Evolutionary conservation across 2,329 filamentous ascomycete species (phyloP).

Genomic region (Trichoderma afroharzianum): DNA sequence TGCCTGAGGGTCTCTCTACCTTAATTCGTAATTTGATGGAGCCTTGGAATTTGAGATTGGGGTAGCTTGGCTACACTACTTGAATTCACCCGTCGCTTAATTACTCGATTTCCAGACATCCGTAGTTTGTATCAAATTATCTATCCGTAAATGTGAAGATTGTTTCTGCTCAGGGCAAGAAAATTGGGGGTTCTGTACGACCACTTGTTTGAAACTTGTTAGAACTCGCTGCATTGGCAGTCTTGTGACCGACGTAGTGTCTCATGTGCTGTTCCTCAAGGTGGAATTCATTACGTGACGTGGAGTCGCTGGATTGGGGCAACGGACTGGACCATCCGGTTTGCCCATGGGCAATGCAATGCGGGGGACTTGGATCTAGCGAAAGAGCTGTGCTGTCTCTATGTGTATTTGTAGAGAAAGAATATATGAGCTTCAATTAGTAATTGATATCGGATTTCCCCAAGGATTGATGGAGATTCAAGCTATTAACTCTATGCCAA

Average conservation of each 20-base stretch:
- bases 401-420: neutral
- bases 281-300: neutral
- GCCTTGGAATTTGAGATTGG: neutral
- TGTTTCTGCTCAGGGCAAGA: neutral
- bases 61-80: neutral
- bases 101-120: neutral
- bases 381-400: neutral
- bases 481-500: neutral
- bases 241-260: neutral
- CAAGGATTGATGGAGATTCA: neutral
- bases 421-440: neutral
- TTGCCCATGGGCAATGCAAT: neutral
- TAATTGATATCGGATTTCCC: neutral
- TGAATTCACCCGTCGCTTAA: neutral
- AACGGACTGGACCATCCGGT: neutral
- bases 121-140: too few species aligned
- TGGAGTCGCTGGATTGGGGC: conserved; percentile 7
- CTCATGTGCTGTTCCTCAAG: neutral
- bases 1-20: neutral
- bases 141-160: neutral
- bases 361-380: neutral
- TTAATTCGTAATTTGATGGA: neutral
- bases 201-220: neutral
- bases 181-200: neutral
- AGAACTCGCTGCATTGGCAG: neutral